Percentiles rank a stretch among this genome's conserved stretches.
Conservation (phyloP, 2,329 filamentous ascomycete species). For the Neopestalotiopsis sp. region DNA sequence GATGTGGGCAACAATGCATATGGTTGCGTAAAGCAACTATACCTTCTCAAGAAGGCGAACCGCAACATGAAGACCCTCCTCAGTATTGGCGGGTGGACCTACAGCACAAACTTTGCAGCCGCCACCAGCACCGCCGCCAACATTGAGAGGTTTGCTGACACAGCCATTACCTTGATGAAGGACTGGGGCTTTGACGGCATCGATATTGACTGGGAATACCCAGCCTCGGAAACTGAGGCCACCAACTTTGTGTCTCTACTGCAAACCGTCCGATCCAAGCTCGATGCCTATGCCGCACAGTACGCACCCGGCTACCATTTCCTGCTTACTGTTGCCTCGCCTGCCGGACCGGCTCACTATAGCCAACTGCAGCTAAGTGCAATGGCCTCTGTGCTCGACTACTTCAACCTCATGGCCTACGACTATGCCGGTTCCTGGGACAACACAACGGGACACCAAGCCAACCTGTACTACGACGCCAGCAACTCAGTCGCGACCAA, state of each 20-base stretch:
- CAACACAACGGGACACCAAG: slow-evolving; percentile 66
- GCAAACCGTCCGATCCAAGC: slow-evolving; percentile 48
- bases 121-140: slow-evolving; percentile 68
- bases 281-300: slow-evolving; percentile 53
- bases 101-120: slow-evolving; percentile 75
- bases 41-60: slow-evolving; percentile 76
- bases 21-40: slow-evolving; percentile 82
- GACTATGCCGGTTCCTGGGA: slow-evolving; percentile 77
- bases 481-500: slow-evolving; percentile 65
- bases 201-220: slow-evolving; percentile 49
- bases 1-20: slow-evolving; percentile 75
- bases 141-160: slow-evolving; percentile 70
- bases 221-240: slow-evolving; percentile 42
- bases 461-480: slow-evolving; percentile 69
- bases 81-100: slow-evolving; percentile 87
- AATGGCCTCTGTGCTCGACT: slow-evolving; percentile 56
- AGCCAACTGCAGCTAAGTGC: slow-evolving; percentile 49
- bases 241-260: slow-evolving; percentile 52
- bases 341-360: slow-evolving; percentile 56
- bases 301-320: slow-evolving; percentile 56
- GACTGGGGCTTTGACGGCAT: slow-evolving; percentile 68
- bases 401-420: slow-evolving; percentile 73
- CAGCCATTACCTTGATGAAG: slow-evolving; percentile 72
- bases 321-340: slow-evolving; percentile 58
- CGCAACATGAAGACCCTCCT: slow-evolving; percentile 79